phyloP scores from a whole-genome alignment of 2,329 filamentous ascomycete genomes.

The Aspergillus oerlinghausenensis region DNA sequence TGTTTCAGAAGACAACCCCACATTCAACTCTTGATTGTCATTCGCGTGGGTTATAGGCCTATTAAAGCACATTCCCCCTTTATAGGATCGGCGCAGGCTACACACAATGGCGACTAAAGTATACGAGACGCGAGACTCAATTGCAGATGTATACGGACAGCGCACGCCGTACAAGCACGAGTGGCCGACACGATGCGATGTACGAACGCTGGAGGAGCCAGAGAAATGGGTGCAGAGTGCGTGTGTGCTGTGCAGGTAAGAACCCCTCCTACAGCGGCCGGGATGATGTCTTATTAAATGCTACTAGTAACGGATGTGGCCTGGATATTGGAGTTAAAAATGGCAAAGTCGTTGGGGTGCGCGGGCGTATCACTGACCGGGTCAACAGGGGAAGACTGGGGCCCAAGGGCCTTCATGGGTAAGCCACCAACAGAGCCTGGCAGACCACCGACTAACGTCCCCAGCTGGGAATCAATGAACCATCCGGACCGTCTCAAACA shows the following conservation, averaged over 20 bases:
- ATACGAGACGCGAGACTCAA: constrained; percentile 23
- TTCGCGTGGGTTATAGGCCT: neutral
- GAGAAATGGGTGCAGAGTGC: constrained; percentile 39
- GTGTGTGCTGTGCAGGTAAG: constrained; percentile 37
- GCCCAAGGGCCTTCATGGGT: constrained; percentile 34
- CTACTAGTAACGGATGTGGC: constrained; percentile 34
- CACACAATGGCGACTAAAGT: too few relatives aligned
- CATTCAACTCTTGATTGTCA: neutral
- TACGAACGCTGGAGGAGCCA: constrained; percentile 26
- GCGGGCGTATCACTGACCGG: constrained; percentile 28
- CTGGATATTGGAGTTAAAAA: constrained; percentile 34
- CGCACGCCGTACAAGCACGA: constrained; percentile 32
- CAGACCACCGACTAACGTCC: neutral
- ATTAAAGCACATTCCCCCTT: neutral
- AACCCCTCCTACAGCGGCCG: neutral
- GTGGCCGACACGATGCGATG: constrained; percentile 32
- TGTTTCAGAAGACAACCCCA: too few relatives aligned
- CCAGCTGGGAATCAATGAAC: constrained; percentile 26
- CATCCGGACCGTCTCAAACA: constrained; percentile 29
- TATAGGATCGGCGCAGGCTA: too few relatives aligned
- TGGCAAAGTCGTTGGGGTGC: constrained; percentile 35
- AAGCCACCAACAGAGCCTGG: neutral
- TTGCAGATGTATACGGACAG: constrained; percentile 30
- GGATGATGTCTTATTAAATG: neutral
- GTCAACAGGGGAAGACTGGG: constrained; percentile 35